Base-by-base conservation (phyloP, 116 monocot genomes). In the Papilionanthe hybrid region DNA sequence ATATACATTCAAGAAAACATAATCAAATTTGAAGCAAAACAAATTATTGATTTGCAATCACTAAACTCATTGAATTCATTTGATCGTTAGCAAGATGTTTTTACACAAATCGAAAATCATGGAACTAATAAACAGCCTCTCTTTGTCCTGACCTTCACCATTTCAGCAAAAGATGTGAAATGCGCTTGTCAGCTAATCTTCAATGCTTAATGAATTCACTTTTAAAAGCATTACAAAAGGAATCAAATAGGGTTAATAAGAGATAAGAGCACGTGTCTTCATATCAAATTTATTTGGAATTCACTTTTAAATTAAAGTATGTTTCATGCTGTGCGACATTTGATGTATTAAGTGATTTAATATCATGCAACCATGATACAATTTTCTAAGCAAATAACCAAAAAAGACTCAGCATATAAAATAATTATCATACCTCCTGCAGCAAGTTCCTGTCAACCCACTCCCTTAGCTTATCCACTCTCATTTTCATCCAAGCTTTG, bases 391-490 rank as follows among this genome's bases (percentile, higher is more conserved):
- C 10, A 5, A 73, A 44, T 9, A 42, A 44, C 18, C 12, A 23
- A 73, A 44, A 73, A 13, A 22, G 5, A n/a, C 44, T 73, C 42
- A 73, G 44, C 41, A 17, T 1, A 74, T 41, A 23, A 45, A 47
- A 22, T 9, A 7, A 65, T 67, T 68, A 72, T 18, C 71, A 80
- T 77, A 96, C 99, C 94, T 95, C 99, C 86, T 95, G 95, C 69
- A 89, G 91, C 79, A 91, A 80, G 78, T 83, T 95, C 86, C 89
- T 89, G 76, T 99, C 95, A 80, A 93, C 86, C 95, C 90, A 95
- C 66, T 90, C 91, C 66, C 84, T 93, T 53, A 99, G 77, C 57
- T 81, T 82, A 79, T 90, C 95, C 25, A 92, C 86, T 82, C 92
- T 93, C 75, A 83, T 77, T 81, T 91, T 90, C 57, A 99, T 91